phyloP scores from a whole-genome alignment of 495 filamentous ascomycete genomes.

The Tirmania nivea region DNA sequence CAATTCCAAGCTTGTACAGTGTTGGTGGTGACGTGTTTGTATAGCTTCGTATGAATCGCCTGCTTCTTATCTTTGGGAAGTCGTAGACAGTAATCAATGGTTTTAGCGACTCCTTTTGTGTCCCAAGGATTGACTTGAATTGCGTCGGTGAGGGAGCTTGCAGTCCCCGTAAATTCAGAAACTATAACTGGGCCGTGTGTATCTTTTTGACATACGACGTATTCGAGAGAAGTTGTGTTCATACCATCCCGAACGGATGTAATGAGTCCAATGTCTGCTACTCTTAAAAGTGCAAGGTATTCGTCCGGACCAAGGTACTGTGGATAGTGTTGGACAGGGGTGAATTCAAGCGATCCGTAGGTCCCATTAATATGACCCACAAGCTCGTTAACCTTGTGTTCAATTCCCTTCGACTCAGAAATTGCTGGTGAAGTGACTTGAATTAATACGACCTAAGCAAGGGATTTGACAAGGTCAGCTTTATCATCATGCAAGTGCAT shows the following conservation, averaged over 20 bases:
- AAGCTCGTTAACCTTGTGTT: constrained; percentile 65
- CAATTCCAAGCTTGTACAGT: constrained; percentile 68
- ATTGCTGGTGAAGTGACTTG: constrained; percentile 81
- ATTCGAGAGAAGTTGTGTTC: constrained; percentile 90
- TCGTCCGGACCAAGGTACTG: constrained; percentile 72
- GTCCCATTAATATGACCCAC: constrained; percentile 76
- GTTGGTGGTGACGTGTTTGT: constrained; percentile 59
- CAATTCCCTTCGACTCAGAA: constrained; percentile 54
- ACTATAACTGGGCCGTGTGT: constrained; percentile 69
- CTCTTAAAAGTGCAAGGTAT: constrained; percentile 74
- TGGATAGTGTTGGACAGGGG: constrained; percentile 77
- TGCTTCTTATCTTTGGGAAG: constrained; percentile 43
- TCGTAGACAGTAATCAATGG: constrained; percentile 55
- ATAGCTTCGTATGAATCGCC: constrained; percentile 39
- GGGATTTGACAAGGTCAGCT: too few species aligned
- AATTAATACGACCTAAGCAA: constrained; percentile 45
- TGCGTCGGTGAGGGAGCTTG: constrained; percentile 59
- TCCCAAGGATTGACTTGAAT: constrained; percentile 95
- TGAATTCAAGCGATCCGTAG: constrained; percentile 64
- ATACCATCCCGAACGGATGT: constrained; percentile 86
- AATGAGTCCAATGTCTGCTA: constrained; percentile 73
- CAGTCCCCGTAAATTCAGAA: constrained; percentile 88
- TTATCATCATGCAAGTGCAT: too few species aligned
- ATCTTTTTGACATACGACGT: constrained; percentile 72
- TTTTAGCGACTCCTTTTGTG: constrained; percentile 50